Conservation (phyloP, 257 asterid genomes). For the Verbascum thapsus region DNA sequence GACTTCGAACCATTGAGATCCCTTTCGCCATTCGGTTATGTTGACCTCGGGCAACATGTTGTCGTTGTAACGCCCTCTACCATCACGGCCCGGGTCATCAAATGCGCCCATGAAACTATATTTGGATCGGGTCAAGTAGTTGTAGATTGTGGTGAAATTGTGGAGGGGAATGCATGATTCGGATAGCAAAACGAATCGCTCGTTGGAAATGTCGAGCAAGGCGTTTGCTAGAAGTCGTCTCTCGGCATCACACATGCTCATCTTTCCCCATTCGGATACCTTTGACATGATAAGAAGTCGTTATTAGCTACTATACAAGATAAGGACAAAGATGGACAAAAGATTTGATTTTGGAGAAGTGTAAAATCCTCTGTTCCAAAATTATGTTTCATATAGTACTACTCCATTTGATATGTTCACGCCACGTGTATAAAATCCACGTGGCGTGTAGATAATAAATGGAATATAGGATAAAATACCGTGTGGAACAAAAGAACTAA, state of each 20-base stretch:
- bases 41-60: conserved; percentile 42
- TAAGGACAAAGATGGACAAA: neutral
- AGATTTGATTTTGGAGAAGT: too few species aligned
- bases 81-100: conserved; percentile 40
- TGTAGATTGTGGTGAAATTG: conserved; percentile 37
- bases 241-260: conserved; percentile 46
- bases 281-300: neutral
- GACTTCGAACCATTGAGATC: conserved; percentile 49
- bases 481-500: too few species aligned
- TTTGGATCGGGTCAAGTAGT: conserved; percentile 31
- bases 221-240: conserved; percentile 46
- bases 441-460: too few species aligned
- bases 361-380: too few species aligned
- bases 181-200: conserved; percentile 43
- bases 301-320: neutral
- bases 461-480: too few species aligned
- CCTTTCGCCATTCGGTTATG: conserved; percentile 43
- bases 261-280: conserved; percentile 46
- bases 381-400: too few species aligned
- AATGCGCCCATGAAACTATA: conserved; percentile 36
- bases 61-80: conserved; percentile 46
- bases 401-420: too few species aligned
- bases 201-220: conserved; percentile 38
- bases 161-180: conserved; percentile 49
- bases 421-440: too few species aligned